These are phyloP conservation scores for Rhodotorula glutinis DNA, from an alignment of 1,284 basidiomycete genomes.

Conservation along the genomic window DNA sequence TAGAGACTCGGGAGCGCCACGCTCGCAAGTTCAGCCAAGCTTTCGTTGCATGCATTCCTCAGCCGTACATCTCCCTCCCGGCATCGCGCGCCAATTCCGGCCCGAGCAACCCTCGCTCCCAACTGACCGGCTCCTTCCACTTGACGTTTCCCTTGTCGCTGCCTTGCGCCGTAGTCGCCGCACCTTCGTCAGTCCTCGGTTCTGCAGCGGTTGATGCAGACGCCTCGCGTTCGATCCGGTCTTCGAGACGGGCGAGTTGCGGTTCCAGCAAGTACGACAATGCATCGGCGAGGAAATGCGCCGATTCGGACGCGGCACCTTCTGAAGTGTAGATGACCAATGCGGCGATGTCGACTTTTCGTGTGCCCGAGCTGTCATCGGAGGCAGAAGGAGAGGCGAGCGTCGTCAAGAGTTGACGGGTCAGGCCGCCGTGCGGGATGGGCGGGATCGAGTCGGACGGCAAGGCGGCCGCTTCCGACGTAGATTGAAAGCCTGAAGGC, in stretches of 20 bases:
- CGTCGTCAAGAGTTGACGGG: conserved; percentile 24
- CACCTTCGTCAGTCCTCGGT: background rate
- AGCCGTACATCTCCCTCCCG: conserved; percentile 30
- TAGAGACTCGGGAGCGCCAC: no score
- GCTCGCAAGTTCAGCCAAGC: no score
- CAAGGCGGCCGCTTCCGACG: conserved; percentile 56
- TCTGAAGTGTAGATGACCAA: conserved; percentile 35
- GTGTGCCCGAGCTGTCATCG: background rate
- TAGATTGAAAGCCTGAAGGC: conserved; percentile 49
- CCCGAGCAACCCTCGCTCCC: conserved; percentile 33
- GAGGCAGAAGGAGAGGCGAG: background rate
- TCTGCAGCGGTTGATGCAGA: no score
- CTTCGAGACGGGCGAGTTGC: background rate
- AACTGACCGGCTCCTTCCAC: conserved; percentile 33
- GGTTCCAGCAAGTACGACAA: conserved; percentile 11
- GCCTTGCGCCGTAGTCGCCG: background rate
- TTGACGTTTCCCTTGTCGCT: background rate
- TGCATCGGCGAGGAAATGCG: conserved; percentile 19
- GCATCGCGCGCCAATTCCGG: conserved; percentile 12
- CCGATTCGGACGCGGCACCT: conserved; percentile 15
- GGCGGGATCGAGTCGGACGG: conserved; percentile 53
- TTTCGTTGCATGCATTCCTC: background rate
- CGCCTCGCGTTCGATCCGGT: background rate
- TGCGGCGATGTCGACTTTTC: background rate
- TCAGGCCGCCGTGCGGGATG: conserved; percentile 44